Conservation (phyloP, 148 eudicot genomes). For the Nepenthes mirabilis region DNA sequence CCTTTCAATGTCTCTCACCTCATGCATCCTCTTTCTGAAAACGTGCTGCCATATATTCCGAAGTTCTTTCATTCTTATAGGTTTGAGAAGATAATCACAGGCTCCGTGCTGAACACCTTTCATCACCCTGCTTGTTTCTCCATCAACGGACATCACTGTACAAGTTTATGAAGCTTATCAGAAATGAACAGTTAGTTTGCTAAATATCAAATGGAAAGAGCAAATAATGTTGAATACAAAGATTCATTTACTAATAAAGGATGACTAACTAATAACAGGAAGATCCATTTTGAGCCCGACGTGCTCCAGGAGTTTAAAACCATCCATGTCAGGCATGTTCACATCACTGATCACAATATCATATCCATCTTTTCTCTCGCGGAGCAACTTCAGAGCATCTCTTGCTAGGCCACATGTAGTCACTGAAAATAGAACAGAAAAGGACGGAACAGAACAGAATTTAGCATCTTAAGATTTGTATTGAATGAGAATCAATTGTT, state of each 20-base stretch:
- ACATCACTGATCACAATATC: constrained; percentile 59
- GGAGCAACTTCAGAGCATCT: constrained; percentile 32
- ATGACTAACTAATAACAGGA: constrained; percentile 51
- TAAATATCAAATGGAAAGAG: not conserved
- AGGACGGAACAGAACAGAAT: too few relatives aligned
- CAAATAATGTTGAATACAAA: not conserved
- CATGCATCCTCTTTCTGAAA: constrained; percentile 65
- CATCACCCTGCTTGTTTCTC: constrained; percentile 93
- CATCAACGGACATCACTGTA: constrained; percentile 99
- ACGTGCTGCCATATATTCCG: constrained; percentile 98
- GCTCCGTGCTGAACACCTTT: constrained; percentile 99
- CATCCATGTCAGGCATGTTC: constrained; percentile 65
- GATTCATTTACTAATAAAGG: not conserved
- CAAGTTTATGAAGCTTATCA: constrained; percentile 11
- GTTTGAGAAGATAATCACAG: constrained; percentile 91
- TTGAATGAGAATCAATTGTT: too few relatives aligned
- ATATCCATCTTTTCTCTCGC: constrained; percentile 35
- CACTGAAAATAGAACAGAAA: constrained; percentile 20
- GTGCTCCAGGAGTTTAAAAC: constrained; percentile 52
- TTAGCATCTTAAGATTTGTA: too few relatives aligned
- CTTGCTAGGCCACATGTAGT: constrained; percentile 37
- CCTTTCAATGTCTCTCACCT: constrained; percentile 70
- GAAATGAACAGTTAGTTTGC: not conserved
- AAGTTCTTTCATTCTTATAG: constrained; percentile 94
- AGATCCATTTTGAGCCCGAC: constrained; percentile 63